Base-by-base conservation (phyloP, 2,329 filamentous ascomycete species). In the Alternaria brassicicola region DNA sequence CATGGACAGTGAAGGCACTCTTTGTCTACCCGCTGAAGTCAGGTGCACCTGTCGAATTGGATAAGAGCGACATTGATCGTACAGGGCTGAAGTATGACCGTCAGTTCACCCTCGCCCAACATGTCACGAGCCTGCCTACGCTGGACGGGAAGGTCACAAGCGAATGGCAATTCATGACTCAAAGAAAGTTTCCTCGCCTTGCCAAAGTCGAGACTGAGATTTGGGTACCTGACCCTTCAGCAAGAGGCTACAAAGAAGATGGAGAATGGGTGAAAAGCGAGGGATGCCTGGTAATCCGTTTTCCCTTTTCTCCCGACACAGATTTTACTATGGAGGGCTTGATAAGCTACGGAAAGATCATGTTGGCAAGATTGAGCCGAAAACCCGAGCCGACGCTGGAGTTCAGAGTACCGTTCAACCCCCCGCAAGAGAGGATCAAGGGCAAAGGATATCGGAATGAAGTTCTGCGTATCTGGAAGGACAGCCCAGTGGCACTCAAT, bases 1-100 rank as follows among this genome's bases (percentile, higher is more conserved):
- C 67, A 28, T 74, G 71, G 78, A 81, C 52, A 65, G 79, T 89
- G 46, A 88, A 92, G 75, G 90, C 89, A 54, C 81, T 96, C 50
- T 89, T 88, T 79, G 84, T 93, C 59, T 94, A 95, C 75, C 93
- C 93, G 1, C 79, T 97, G 75, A 94, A 96, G 79, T 92, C 90
- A 55, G 96, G 92, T 75, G 82, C 81, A 55, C 90, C 89, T 26
- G 87, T 96, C 53, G 91, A 95, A 78, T 77, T 97, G 45, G 79
- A 85, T 50, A 79, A 83, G 60, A 86, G 85, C 59, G 84, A 86
- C 52, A 83, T 95, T 15, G 78, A 91, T 43, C 80, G 86, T 6
- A 86, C 86, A 2, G 92, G 93, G 2, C 53, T 96, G 55, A 85
- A 89, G 73, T 90, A 89, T 76, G 93, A 97, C 77, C 86, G 92